These are phyloP conservation scores for Penicillium hordei DNA, from an alignment of 2,329 filamentous ascomycete genomes.

Conservation along the genomic window DNA sequence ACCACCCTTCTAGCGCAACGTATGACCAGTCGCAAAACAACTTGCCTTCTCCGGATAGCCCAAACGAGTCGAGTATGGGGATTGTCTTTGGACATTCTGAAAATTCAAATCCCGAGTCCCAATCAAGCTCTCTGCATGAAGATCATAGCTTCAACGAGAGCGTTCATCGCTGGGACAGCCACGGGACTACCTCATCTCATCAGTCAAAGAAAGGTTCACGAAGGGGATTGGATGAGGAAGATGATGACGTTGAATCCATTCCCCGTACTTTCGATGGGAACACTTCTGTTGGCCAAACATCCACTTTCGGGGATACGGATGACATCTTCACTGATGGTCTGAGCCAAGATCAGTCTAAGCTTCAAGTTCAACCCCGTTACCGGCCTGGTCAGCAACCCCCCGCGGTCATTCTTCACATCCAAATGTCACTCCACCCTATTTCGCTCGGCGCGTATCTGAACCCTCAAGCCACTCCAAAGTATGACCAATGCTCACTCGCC, in stretches of 20 bases:
- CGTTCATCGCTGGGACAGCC: slow-evolving; percentile 31
- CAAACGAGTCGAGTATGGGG: slow-evolving; percentile 36
- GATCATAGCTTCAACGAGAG: slow-evolving; percentile 23
- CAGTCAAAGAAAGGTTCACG: slow-evolving; percentile 44
- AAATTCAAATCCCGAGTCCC: slow-evolving; percentile 24
- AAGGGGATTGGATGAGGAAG: slow-evolving; percentile 41
- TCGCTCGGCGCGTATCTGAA: slow-evolving; percentile 61
- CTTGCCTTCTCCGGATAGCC: slow-evolving; percentile 15
- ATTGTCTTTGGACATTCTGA: slow-evolving; percentile 45
- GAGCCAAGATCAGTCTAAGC: slow-evolving; percentile 37
- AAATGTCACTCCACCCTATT: slow-evolving; percentile 65
- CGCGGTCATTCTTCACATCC: slow-evolving; percentile 60
- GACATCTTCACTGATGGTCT: slow-evolving; percentile 46
- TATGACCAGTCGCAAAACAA: slow-evolving; percentile 19
- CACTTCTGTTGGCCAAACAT: slow-evolving; percentile 33
- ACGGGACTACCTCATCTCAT: slow-evolving; percentile 42
- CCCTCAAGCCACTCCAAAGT: slow-evolving; percentile 29
- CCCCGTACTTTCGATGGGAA: slow-evolving; percentile 41
- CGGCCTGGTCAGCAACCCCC: slow-evolving; percentile 31
- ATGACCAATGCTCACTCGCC: slow-evolving; percentile 19
- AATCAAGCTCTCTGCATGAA: slow-evolving; percentile 19
- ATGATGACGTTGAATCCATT: slow-evolving; percentile 53
- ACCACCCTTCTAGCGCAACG: slow-evolving; percentile 4
- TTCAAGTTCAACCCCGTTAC: slow-evolving; percentile 30
- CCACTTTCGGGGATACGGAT: slow-evolving; percentile 37